Percentiles rank a stretch among this genome's conserved stretches.
Evolutionary conservation across 306 rosid genomes (phyloP).

Genomic region (Benincasa hispida): DNA sequence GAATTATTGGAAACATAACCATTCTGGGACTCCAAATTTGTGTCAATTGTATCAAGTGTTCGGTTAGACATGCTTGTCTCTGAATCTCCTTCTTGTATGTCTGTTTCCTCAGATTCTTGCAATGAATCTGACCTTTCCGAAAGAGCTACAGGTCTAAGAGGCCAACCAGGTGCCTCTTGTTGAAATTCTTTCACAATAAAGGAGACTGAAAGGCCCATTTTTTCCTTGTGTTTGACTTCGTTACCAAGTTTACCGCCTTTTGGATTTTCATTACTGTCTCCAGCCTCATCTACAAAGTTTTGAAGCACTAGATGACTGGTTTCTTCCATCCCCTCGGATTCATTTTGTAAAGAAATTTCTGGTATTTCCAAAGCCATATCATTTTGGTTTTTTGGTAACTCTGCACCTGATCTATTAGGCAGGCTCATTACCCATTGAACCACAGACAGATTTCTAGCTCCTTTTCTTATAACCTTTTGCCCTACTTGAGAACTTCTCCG

Average conservation of each 20-base stretch:
- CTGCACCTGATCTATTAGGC: slow-evolving; percentile 47
- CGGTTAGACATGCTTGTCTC: background rate
- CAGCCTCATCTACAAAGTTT: background rate
- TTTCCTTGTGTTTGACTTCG: background rate
- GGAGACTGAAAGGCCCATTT: slow-evolving; percentile 1
- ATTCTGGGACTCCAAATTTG: background rate
- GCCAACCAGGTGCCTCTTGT: slow-evolving; percentile 3
- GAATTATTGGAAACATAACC: background rate
- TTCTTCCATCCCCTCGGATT: slow-evolving; percentile 16
- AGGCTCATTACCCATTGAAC: slow-evolving; percentile 83
- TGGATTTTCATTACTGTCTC: background rate
- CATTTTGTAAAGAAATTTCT: slow-evolving; percentile 1
- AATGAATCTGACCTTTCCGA: background rate
- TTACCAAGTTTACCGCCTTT: background rate
- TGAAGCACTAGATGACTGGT: background rate
- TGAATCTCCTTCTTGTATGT: background rate
- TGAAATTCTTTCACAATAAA: background rate
- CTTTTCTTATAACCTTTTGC: slow-evolving; percentile 13
- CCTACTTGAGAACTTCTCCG: slow-evolving; percentile 15
- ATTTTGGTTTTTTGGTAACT: background rate
- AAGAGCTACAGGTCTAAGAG: background rate
- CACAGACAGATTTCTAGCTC: slow-evolving; percentile 46
- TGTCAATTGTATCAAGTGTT: background rate
- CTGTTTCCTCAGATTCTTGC: background rate
- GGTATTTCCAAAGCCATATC: background rate